Percentiles rank a stretch among this genome's conserved stretches.
These are phyloP conservation scores for Lupinus albus DNA, from an alignment of 306 rosid genomes.

Conservation along the genomic window DNA sequence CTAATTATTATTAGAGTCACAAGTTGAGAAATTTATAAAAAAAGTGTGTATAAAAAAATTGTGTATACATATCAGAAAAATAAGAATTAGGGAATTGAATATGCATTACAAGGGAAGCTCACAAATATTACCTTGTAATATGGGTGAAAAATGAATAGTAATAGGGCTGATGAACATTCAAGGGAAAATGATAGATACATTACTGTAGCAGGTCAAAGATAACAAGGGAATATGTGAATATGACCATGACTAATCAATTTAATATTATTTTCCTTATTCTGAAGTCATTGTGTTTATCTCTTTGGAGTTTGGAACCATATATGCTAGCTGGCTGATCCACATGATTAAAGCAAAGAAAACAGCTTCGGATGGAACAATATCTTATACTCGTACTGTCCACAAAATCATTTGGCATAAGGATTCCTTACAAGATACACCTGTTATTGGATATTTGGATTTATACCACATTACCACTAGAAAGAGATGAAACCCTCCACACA, in stretches of 20 bases:
- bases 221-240: neutral
- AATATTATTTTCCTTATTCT: neutral
- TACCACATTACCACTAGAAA: neutral
- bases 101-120: too few species aligned
- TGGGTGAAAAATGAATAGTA: too few species aligned
- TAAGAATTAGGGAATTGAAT: too few species aligned
- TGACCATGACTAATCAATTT: neutral
- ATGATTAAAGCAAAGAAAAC: slow-evolving; percentile 6
- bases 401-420: slow-evolving; percentile 22
- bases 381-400: neutral
- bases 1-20: too few species aligned
- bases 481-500: neutral
- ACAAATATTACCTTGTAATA: too few species aligned
- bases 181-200: too few species aligned
- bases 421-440: neutral
- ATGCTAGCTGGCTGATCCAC: neutral
- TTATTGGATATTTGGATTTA: neutral
- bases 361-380: slow-evolving; percentile 14
- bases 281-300: neutral
- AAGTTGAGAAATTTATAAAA: too few species aligned
- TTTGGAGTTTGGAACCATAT: neutral
- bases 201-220: neutral
- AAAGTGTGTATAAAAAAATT: too few species aligned
- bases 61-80: too few species aligned
- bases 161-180: too few species aligned